A percentile compares a stretch with the other conserved stretches of the same genome.
These are phyloP conservation scores for Lablab purpureus DNA, from an alignment of 306 rosid species.

Conservation along the genomic window DNA sequence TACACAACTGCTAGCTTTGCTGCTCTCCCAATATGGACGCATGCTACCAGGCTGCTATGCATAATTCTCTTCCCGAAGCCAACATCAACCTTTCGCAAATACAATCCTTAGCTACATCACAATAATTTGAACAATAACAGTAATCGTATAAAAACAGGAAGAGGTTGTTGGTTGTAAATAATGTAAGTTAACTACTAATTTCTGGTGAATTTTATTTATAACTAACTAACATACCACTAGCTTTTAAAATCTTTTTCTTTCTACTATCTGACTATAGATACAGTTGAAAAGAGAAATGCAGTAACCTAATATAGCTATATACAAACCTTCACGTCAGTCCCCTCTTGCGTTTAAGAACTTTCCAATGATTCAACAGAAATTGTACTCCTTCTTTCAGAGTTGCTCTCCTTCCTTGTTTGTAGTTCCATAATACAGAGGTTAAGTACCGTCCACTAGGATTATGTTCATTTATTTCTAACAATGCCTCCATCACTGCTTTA, in stretches of 20 bases:
- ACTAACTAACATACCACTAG: not conserved
- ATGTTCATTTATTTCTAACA: constrained; percentile 61
- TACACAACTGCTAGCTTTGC: not conserved
- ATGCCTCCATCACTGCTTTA: constrained; percentile 57
- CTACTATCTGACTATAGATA: not conserved
- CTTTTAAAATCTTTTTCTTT: not conserved
- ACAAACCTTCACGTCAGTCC: constrained; percentile 54
- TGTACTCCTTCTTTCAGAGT: constrained; percentile 56
- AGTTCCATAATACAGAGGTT: constrained; percentile 67
- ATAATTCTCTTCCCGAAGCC: constrained; percentile 36
- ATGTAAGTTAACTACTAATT: not conserved
- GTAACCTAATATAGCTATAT: constrained; percentile 10
- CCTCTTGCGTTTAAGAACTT: constrained; percentile 47
- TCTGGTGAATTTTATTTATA: not conserved
- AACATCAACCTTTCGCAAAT: constrained; percentile 42
- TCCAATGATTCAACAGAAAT: constrained; percentile 49
- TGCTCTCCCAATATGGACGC: constrained; percentile 6
- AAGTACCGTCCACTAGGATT: constrained; percentile 69
- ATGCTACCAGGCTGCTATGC: constrained; percentile 32
- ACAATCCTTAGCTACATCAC: constrained; percentile 28
- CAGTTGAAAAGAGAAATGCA: constrained; percentile 12
- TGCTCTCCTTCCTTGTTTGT: constrained; percentile 56
- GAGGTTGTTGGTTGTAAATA: not conserved
- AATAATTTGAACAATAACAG: not conserved
- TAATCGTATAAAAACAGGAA: not conserved